Conservation (phyloP, 768 basidiomycete species). For the Saitozyma sp. region DNA sequence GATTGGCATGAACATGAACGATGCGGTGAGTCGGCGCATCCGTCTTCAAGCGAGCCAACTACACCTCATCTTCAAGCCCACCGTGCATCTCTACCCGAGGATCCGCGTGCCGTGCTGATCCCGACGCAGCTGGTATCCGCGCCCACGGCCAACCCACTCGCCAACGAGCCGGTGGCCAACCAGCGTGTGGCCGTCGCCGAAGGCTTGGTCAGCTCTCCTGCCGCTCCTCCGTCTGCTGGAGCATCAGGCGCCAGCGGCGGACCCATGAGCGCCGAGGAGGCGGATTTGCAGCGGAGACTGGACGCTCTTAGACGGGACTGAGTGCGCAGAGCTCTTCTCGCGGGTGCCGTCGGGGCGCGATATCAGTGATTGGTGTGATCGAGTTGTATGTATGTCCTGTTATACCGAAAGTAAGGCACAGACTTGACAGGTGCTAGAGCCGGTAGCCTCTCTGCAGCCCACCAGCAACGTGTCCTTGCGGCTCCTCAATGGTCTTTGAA, state of each 20-base stretch:
- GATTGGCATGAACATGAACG: constrained; percentile 87
- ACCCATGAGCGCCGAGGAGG: constrained; percentile 68
- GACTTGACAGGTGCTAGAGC: too few species aligned
- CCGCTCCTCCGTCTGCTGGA: constrained; percentile 49
- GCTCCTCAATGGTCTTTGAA: too few species aligned
- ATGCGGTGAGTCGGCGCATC: constrained; percentile 57
- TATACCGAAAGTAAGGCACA: too few species aligned
- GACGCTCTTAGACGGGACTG: constrained; percentile 66
- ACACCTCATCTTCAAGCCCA: background rate
- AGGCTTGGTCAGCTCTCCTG: constrained; percentile 64
- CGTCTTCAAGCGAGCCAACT: too few species aligned
- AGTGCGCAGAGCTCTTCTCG: background rate
- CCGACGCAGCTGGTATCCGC: constrained; percentile 71
- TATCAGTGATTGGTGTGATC: too few species aligned
- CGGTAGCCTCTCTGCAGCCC: too few species aligned
- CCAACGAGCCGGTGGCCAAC: constrained; percentile 64
- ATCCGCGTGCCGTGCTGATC: background rate
- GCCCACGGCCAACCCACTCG: constrained; percentile 65
- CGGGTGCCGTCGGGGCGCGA: too few species aligned
- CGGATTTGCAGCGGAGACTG: constrained; percentile 87
- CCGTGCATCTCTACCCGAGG: background rate
- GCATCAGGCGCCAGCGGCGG: constrained; percentile 53
- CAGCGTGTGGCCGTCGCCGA: constrained; percentile 79
- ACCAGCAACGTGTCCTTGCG: too few species aligned
- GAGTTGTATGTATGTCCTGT: too few species aligned